phyloP scores from a whole-genome alignment of 805 yeast species.

The Zygosaccharomyces bisporus region DNA sequence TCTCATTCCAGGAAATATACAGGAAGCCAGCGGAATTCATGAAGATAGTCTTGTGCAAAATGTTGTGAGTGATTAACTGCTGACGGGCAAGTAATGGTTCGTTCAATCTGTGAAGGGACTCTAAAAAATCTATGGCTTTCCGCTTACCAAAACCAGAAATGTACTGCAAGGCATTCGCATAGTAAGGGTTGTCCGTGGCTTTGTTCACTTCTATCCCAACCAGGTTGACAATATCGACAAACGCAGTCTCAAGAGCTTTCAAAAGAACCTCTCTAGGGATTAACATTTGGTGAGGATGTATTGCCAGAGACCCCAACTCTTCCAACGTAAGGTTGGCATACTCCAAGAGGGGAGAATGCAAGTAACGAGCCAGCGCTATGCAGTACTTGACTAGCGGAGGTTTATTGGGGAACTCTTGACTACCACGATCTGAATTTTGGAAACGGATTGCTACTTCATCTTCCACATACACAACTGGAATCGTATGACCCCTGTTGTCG shows the following conservation, averaged over 20 bases:
- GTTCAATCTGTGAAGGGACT: conserved; percentile 61
- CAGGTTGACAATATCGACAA: conserved; percentile 85
- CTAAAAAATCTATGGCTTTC: conserved; percentile 81
- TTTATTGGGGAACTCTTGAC: conserved; percentile 76
- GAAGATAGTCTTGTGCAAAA: conserved; percentile 76
- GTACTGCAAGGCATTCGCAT: conserved; percentile 68
- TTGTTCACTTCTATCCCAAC: conserved; percentile 93
- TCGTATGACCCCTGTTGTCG: conserved; percentile 51
- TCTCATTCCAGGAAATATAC: conserved; percentile 62
- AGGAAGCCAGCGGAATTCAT: conserved; percentile 90
- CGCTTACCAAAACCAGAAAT: conserved; percentile 94
- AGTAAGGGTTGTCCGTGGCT: conserved; percentile 67
- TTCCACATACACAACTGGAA: conserved; percentile 76
- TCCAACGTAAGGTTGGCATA: conserved; percentile 69
- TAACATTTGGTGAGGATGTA: conserved; percentile 71
- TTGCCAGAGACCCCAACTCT: conserved; percentile 63
- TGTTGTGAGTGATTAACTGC: conserved; percentile 76
- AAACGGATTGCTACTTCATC: conserved; percentile 91
- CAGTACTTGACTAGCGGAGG: conserved; percentile 78
- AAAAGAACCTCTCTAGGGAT: conserved; percentile 59
- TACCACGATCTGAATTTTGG: conserved; percentile 74
- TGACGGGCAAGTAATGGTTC: conserved; percentile 67
- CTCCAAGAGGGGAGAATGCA: conserved; percentile 90
- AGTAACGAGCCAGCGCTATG: conserved; percentile 84
- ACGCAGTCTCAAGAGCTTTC: conserved; percentile 70